Evolutionary conservation across 495 filamentous ascomycete genomes (phyloP).

Genomic region (Penicillium cosmopolitanum): DNA sequence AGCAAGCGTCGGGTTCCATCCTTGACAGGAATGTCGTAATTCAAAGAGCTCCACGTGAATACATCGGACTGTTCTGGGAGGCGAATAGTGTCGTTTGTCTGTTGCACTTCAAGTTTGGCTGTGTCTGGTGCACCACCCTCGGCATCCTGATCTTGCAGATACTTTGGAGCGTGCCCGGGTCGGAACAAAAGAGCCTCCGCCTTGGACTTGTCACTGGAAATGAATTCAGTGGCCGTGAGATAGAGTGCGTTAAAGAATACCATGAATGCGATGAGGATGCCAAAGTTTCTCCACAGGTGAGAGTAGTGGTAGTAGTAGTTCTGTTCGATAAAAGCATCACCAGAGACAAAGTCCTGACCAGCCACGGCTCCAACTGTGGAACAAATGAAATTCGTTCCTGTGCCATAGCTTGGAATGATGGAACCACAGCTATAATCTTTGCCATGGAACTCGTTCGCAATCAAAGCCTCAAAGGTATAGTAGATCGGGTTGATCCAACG

Average conservation of each 20-base stretch:
- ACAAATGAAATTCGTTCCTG: slow-evolving; percentile 46
- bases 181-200: slow-evolving; percentile 42
- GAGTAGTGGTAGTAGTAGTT: slow-evolving; percentile 55
- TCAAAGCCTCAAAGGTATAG: slow-evolving; percentile 43
- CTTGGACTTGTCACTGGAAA: slow-evolving; percentile 34
- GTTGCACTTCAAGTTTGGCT: slow-evolving; percentile 22
- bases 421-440: slow-evolving; percentile 47
- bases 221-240: slow-evolving; percentile 40
- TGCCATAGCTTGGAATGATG: slow-evolving; percentile 44
- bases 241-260: slow-evolving; percentile 55
- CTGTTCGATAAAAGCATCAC: slow-evolving; percentile 53
- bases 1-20: slow-evolving; percentile 59
- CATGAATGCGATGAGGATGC: slow-evolving; percentile 63
- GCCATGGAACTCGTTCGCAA: slow-evolving; percentile 61
- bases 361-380: slow-evolving; percentile 55
- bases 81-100: slow-evolving; percentile 32
- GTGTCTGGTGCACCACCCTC: slow-evolving; percentile 20
- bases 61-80: slow-evolving; percentile 59
- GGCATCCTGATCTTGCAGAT: slow-evolving; percentile 26
- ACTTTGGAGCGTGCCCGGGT: slow-evolving; percentile 36
- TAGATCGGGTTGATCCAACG: slow-evolving; percentile 45
- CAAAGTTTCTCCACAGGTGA: slow-evolving; percentile 67
- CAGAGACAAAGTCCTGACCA: slow-evolving; percentile 49
- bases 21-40: slow-evolving; percentile 65
- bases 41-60: slow-evolving; percentile 72